A percentile compares a stretch with the other conserved stretches of the same genome.
Conservation (phyloP, 768 basidiomycete species). For the Leucogyrophana mollusca region DNA sequence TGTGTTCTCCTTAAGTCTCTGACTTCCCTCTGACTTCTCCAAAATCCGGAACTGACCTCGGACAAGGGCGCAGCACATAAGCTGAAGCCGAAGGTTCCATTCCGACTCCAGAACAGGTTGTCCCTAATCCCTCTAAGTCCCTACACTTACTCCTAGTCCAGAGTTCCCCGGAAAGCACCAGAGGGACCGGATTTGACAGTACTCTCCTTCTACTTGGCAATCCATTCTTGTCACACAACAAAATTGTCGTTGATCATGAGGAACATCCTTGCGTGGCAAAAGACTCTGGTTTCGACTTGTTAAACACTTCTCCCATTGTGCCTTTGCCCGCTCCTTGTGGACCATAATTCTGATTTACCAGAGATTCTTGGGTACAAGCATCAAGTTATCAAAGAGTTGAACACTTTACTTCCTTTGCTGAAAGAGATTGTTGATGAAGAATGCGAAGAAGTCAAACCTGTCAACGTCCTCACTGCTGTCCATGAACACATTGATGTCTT, state of each 20-base stretch:
- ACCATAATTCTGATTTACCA: not conserved
- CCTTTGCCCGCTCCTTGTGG: too few relatives aligned
- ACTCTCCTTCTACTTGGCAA: slow-evolving; percentile 31
- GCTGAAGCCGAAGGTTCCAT: too few relatives aligned
- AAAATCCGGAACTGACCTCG: too few relatives aligned
- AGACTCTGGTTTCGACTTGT: slow-evolving; percentile 6
- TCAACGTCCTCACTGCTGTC: slow-evolving; percentile 2
- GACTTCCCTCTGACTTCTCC: too few relatives aligned
- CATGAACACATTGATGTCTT: not conserved
- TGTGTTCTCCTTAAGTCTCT: too few relatives aligned
- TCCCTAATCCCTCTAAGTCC: too few relatives aligned
- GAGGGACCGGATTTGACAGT: too few relatives aligned
- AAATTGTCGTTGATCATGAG: slow-evolving; percentile 30
- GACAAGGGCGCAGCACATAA: too few relatives aligned
- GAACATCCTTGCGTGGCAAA: not conserved
- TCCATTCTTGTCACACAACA: slow-evolving; percentile 33
- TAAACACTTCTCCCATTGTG: not conserved
- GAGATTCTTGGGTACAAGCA: not conserved
- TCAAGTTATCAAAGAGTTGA: not conserved
- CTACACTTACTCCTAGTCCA: too few relatives aligned
- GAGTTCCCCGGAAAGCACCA: too few relatives aligned
- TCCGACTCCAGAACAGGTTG: too few relatives aligned
- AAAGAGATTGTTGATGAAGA: not conserved
- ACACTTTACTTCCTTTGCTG: not conserved
- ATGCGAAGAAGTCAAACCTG: not conserved